Evolutionary conservation across 345 rosid genomes (phyloP), one percentile per base, ranked within the genome.

Genomic region (Populus nigra): DNA sequence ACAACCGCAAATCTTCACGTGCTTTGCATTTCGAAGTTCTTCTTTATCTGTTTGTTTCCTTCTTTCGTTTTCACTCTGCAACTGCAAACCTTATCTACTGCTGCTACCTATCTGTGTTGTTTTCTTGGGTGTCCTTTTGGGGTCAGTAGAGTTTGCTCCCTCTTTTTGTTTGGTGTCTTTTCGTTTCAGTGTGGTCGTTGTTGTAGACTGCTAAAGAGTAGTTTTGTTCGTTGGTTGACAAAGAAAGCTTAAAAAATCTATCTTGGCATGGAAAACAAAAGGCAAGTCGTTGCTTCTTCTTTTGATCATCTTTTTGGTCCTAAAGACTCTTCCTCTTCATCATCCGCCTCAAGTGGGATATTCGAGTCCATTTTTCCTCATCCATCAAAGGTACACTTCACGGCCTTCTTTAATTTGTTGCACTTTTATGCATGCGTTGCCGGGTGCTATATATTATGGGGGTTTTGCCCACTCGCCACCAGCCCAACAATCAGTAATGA

Each of bases 281-380:
- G 62, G 59, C 83, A 67, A 72, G 65, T 63, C 43, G 75, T 79
- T 74, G 73, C 75, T 65, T 68, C 81, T 55, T 83, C 88, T 72
- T 78, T 90, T 69, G 93, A 88, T 85, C 85, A 87, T 78, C 86
- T 91, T 18, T 89, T 91, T 67, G 89, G 92, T 69, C 89, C 88
- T 18, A 89, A 82, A 78, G 85, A 89, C 49, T 78, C 89, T 10
- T 83, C 86, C 31, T 61, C 89, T 23, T 79, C 89, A 20, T 63
- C 83, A 0, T 65, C 84, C 13, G 77, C 90, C 31, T 47, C 86
- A 17, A 75, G 77, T 72, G 80, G 83, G 39, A 38, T 80, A 62
- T 82, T 89, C 67, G 88, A 86, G 4, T 85, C 94, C 45, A 88
- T 89, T 72, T 89, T 91, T 82, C 83, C 92, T 0, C 79, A 84